Conservation (phyloP, 164 flowering plant genomes). For the Vitis rotundifolia region DNA sequence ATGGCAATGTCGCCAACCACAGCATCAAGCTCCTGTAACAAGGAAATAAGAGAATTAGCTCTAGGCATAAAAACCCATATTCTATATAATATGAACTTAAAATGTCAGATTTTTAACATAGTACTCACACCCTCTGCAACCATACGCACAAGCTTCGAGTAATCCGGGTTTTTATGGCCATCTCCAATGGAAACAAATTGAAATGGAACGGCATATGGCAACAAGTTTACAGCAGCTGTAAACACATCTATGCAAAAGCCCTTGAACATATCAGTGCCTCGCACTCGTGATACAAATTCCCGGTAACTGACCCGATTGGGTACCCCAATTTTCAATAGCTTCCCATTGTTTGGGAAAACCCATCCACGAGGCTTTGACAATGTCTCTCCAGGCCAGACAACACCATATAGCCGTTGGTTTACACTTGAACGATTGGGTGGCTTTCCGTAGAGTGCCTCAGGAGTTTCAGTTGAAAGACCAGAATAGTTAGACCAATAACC, state of each 20-base stretch:
- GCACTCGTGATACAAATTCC: slow-evolving; percentile 60
- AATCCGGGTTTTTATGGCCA: slow-evolving; percentile 68
- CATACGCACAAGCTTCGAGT: slow-evolving; percentile 57
- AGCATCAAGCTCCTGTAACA: slow-evolving; percentile 55
- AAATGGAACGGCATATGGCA: slow-evolving; percentile 82
- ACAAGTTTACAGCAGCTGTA: slow-evolving; percentile 63
- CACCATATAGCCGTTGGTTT: slow-evolving; percentile 44
- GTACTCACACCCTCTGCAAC: slow-evolving; percentile 71
- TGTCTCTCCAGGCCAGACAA: slow-evolving; percentile 76
- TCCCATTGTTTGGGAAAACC: slow-evolving; percentile 73
- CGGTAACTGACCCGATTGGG: slow-evolving; percentile 58
- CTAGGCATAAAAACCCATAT: not conserved
- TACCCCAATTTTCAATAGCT: slow-evolving; percentile 58
- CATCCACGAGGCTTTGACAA: slow-evolving; percentile 68
- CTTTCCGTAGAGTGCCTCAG: slow-evolving; percentile 57
- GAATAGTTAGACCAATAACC: slow-evolving; percentile 86
- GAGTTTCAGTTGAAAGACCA: slow-evolving; percentile 58
- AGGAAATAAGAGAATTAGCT: slow-evolving; percentile 10
- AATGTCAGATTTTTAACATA: not conserved
- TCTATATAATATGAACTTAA: not conserved
- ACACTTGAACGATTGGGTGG: slow-evolving; percentile 57
- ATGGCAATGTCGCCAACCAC: slow-evolving; percentile 74
- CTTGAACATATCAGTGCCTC: slow-evolving; percentile 44
- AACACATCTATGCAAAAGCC: slow-evolving; percentile 94
- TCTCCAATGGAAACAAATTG: slow-evolving; percentile 69